Conservation (phyloP, 768 basidiomycete genomes). For the Mrakia blollopis region DNA sequence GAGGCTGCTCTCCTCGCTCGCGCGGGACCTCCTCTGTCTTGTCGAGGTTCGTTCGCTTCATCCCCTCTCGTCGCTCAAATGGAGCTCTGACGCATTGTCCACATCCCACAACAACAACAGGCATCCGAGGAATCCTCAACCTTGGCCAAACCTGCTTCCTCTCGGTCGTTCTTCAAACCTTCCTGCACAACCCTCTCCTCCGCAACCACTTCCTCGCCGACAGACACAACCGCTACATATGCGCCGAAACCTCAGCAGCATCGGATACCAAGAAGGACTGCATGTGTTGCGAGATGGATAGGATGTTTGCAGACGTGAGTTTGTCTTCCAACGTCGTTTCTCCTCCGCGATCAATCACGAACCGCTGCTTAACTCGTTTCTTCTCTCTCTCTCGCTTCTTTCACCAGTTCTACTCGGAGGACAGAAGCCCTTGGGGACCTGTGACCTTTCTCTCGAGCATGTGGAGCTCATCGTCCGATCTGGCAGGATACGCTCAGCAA, state of each 20-base stretch:
- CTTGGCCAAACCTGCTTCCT: constrained; percentile 86
- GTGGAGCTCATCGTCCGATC: constrained; percentile 64
- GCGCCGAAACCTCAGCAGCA: constrained; percentile 19
- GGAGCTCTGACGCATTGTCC: neutral
- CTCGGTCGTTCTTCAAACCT: constrained; percentile 81
- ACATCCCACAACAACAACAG: neutral
- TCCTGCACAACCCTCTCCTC: constrained; percentile 82
- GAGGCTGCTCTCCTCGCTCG: constrained; percentile 6
- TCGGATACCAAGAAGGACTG: constrained; percentile 54
- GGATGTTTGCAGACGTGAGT: constrained; percentile 46
- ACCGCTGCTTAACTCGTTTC: neutral
- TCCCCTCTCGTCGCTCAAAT: neutral
- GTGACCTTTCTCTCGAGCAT: constrained; percentile 74
- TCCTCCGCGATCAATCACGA: neutral
- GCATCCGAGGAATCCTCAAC: constrained; percentile 27
- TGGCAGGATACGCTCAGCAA: constrained; percentile 89
- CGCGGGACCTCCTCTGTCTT: constrained; percentile 51
- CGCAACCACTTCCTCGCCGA: constrained; percentile 86
- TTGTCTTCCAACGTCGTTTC: constrained; percentile 53
- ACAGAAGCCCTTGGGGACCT: constrained; percentile 66
- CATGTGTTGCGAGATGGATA: constrained; percentile 91
- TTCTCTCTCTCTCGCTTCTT: neutral
- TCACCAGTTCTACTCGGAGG: constrained; percentile 49
- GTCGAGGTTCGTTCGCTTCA: constrained; percentile 57
- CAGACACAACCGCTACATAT: constrained; percentile 62